Evolutionary conservation across 352 stramenopile genomes (phyloP).

Genomic region (Globisporangium paddicum): DNA sequence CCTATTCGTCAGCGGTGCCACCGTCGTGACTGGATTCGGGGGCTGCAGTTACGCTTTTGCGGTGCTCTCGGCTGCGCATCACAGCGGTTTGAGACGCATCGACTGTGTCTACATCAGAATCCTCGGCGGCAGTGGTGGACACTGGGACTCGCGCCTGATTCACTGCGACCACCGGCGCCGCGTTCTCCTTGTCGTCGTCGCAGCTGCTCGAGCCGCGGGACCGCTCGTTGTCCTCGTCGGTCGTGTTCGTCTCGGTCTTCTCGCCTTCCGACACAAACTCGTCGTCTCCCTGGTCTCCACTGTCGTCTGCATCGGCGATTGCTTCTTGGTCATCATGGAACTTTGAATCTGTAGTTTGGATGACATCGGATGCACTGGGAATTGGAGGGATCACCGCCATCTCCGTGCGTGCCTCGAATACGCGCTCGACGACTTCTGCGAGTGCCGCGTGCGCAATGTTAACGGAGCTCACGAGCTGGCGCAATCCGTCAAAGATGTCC

Average conservation of each 20-base stretch:
- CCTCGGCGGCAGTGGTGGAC: neutral
- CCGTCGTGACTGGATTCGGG: neutral
- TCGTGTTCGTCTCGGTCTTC: conserved; percentile 15
- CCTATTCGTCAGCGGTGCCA: neutral
- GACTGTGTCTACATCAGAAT: neutral
- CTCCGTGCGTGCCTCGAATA: conserved; percentile 14
- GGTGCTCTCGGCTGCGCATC: conserved; percentile 1
- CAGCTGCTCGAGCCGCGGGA: conserved; percentile 12
- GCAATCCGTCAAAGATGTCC: conserved; percentile 58
- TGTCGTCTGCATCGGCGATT: neutral
- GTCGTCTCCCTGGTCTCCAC: neutral
- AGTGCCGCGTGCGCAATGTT: conserved; percentile 35
- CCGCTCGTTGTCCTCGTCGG: conserved; percentile 11
- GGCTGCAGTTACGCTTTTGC: neutral
- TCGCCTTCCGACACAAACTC: conserved; percentile 10
- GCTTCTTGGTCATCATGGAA: neutral
- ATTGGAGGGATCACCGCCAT: neutral
- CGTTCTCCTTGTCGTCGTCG: conserved; percentile 44
- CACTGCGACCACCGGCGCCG: neutral
- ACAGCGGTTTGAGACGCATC: neutral
- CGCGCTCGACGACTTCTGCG: conserved; percentile 27
- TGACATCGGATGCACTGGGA: neutral
- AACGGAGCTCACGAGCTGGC: conserved; percentile 44
- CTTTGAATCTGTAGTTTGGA: neutral
- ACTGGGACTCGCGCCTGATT: neutral